Percentiles rank a stretch among this genome's conserved stretches.
These are phyloP conservation scores for Pythium myriotylum DNA, from an alignment of 352 stramenopile species.

Conservation along the genomic window DNA sequence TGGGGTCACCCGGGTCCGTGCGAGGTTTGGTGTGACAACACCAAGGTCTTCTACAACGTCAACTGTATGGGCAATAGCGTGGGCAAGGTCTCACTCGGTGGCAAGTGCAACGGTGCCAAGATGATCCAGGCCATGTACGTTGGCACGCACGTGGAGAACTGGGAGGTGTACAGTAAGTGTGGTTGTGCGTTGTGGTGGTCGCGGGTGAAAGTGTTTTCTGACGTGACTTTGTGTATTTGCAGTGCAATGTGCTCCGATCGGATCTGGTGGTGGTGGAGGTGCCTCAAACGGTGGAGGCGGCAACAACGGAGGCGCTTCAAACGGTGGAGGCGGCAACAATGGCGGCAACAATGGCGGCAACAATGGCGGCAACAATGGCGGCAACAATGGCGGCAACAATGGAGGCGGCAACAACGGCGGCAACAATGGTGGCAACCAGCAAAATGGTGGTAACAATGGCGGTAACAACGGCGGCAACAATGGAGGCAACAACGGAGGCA, in stretches of 20 bases:
- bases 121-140: conserved; percentile 24
- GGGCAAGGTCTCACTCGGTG: conserved; percentile 13
- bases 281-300: not conserved
- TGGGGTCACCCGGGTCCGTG: conserved; percentile 15
- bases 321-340: not conserved
- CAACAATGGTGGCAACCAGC: too few species aligned
- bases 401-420: not conserved
- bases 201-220: not conserved
- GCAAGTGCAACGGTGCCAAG: conserved; percentile 16
- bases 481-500: too few species aligned
- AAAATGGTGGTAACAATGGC: too few species aligned
- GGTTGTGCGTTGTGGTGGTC: not conserved
- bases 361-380: not conserved
- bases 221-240: not conserved
- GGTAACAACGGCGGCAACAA: too few species aligned
- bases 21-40: conserved; percentile 25
- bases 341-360: conserved; percentile 1
- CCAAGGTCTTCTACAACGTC: conserved; percentile 10
- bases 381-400: not conserved
- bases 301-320: not conserved
- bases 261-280: not conserved
- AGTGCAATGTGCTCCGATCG: conserved; percentile 4
- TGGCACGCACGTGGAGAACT: conserved; percentile 20
- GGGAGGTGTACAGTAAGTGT: conserved; percentile 17
- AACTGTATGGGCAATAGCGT: conserved; percentile 17